A percentile compares a stretch with the other conserved stretches of the same genome.
Conservation (phyloP, 495 filamentous ascomycete genomes). For the Penicillium paradoxum region DNA sequence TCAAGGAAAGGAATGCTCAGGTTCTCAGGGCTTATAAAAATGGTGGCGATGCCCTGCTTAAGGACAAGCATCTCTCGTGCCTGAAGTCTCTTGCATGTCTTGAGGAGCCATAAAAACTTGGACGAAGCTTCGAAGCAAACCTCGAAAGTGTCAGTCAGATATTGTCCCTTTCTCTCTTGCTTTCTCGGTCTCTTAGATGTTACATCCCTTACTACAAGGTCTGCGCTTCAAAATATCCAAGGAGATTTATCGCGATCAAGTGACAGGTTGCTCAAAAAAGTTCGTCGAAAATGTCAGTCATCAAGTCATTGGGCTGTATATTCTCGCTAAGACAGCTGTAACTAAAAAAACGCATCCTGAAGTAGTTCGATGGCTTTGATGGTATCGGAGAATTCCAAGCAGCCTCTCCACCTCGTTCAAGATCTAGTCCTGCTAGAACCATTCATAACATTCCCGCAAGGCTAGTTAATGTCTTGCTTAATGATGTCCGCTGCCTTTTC, state of each 20-base stretch:
- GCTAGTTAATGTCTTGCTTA: constrained; percentile 23
- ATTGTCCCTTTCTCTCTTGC: not conserved
- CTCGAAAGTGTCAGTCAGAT: not conserved
- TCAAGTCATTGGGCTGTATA: no score
- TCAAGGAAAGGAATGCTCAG: constrained; percentile 11
- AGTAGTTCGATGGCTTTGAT: not conserved
- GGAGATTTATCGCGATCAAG: no score
- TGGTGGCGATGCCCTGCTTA: constrained; percentile 14
- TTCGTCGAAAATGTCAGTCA: no score
- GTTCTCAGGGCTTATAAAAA: constrained; percentile 13
- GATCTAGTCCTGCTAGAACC: no score
- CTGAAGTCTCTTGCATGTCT: not conserved
- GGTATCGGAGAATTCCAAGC: no score
- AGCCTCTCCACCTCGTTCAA: no score
- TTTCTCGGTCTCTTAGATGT: not conserved
- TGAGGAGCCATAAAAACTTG: not conserved
- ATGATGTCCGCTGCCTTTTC: constrained; percentile 53
- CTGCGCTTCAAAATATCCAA: no score
- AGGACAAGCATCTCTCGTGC: constrained; percentile 14
- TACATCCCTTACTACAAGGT: no score
- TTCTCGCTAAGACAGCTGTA: no score
- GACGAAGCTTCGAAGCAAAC: not conserved
- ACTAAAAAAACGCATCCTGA: no score
- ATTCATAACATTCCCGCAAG: no score
- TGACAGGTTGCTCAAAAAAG: no score